Evolutionary conservation across 495 filamentous ascomycete species (phyloP).

Genomic region (Amphirosellinia nigrospora): DNA sequence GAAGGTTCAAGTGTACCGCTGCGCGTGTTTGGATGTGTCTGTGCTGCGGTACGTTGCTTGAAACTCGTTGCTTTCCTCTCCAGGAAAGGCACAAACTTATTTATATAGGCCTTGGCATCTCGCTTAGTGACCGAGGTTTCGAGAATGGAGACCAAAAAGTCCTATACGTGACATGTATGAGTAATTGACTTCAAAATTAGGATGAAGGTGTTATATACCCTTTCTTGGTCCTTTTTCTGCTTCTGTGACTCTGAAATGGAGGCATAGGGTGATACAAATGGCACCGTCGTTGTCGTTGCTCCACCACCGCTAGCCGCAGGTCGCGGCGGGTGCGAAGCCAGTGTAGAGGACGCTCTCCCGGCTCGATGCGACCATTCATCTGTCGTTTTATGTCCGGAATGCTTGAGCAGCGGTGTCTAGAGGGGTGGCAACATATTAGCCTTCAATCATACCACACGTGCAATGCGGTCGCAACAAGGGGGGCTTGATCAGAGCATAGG

Average conservation of each 20-base stretch:
- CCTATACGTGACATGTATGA: slow-evolving; percentile 53
- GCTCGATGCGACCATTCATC: slow-evolving; percentile 22
- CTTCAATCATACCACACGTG: not conserved
- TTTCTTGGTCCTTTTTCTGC: slow-evolving; percentile 49
- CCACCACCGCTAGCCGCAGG: slow-evolving; percentile 34
- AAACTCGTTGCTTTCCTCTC: slow-evolving; percentile 48
- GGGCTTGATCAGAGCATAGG: not conserved
- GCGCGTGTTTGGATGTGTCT: slow-evolving; percentile 27
- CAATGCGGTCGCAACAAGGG: not conserved
- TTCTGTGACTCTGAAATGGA: slow-evolving; percentile 49
- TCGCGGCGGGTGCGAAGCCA: slow-evolving; percentile 29
- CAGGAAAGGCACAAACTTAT: slow-evolving; percentile 68
- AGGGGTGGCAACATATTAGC: slow-evolving; percentile 12
- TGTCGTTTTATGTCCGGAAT: slow-evolving; percentile 22
- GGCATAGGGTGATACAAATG: slow-evolving; percentile 38
- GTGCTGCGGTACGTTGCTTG: slow-evolving; percentile 43
- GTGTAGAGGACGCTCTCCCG: slow-evolving; percentile 14
- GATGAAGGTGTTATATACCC: slow-evolving; percentile 37
- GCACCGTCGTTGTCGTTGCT: no score
- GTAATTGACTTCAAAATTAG: slow-evolving; percentile 10
- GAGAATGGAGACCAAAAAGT: slow-evolving; percentile 82
- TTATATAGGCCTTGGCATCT: slow-evolving; percentile 86
- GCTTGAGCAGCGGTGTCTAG: slow-evolving; percentile 36
- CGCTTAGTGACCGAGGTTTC: slow-evolving; percentile 86
- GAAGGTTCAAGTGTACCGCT: slow-evolving; percentile 5